Conservation (phyloP, 225 moss, liverwort and hornwort genomes). For the Physcomitrellopsis africana region DNA sequence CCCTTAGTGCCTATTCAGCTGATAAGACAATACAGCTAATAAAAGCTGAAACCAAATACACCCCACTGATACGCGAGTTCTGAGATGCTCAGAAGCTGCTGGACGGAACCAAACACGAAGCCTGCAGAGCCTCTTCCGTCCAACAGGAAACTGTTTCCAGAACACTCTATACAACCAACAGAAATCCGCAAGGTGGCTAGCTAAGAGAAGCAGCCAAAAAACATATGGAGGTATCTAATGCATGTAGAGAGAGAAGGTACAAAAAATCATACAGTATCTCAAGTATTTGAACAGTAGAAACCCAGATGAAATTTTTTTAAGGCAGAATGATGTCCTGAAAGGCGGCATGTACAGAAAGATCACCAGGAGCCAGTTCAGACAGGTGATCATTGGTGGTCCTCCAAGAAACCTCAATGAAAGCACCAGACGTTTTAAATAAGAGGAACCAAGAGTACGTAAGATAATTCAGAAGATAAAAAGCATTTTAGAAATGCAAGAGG, state of each 20-base stretch:
- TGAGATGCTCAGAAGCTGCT: conserved; percentile 11
- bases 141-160: neutral
- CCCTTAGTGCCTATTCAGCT: conserved; percentile 17
- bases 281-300: conserved; percentile 8
- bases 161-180: conserved; percentile 17
- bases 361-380: conserved; percentile 22
- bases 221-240: neutral
- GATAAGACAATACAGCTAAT: neutral
- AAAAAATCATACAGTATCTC: conserved; percentile 10
- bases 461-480: conserved; percentile 24
- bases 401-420: conserved; percentile 22
- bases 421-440: conserved; percentile 31
- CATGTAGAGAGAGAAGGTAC: neutral
- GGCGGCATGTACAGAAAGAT: conserved; percentile 24
- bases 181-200: neutral
- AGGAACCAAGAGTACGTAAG: conserved; percentile 22
- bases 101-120: neutral
- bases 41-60: conserved; percentile 29
- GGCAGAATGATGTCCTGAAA: conserved; percentile 25
- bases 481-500: neutral
- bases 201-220: neutral
- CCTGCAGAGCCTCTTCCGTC: conserved; percentile 1
- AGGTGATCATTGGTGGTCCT: conserved; percentile 4
- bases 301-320: neutral
- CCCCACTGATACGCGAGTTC: conserved; percentile 32